Evolutionary conservation across 768 basidiomycete species (phyloP).

Genomic region (Leccinellum albellum): DNA sequence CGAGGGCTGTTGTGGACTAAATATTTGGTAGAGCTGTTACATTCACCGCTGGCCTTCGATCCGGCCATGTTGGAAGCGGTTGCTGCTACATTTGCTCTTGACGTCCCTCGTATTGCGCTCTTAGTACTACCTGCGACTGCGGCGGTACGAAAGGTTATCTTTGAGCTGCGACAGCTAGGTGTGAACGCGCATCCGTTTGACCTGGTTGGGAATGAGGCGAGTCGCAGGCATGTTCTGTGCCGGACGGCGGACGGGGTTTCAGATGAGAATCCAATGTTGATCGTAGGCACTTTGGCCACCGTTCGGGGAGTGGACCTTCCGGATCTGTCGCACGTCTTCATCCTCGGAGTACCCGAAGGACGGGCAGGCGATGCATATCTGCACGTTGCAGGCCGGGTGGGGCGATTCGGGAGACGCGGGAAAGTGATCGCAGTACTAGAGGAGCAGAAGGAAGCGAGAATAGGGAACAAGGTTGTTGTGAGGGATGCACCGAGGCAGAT

Average conservation of each 20-base stretch:
- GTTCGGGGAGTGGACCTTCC: conserved; percentile 73
- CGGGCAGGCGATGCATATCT: conserved; percentile 56
- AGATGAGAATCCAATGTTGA: conserved; percentile 53
- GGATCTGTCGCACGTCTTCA: conserved; percentile 69
- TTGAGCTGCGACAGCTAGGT: conserved; percentile 61
- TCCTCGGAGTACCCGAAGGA: conserved; percentile 58
- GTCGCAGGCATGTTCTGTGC: conserved; percentile 40
- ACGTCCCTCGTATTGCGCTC: conserved; percentile 64
- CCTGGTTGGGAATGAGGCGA: conserved; percentile 41
- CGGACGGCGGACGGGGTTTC: conserved; percentile 25
- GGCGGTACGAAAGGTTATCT: conserved; percentile 58
- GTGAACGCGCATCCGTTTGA: conserved; percentile 65
- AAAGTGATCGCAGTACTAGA: conserved; percentile 65
- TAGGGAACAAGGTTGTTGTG: conserved; percentile 25
- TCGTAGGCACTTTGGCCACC: conserved; percentile 67
- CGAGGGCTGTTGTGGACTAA: conserved; percentile 6
- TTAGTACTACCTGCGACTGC: conserved; percentile 64
- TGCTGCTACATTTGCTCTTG: conserved; percentile 66
- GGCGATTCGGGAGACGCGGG: conserved; percentile 62
- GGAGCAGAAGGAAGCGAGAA: conserved; percentile 28
- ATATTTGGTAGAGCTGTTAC: conserved; percentile 38
- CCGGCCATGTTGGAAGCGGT: conserved; percentile 61
- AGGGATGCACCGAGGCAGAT: conserved; percentile 39
- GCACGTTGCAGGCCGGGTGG: conserved; percentile 73
- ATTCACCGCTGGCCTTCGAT: conserved; percentile 51